These are phyloP conservation scores for Raddia guianensis DNA, from an alignment of 176 grass and related monocot species.

Conservation along the genomic window DNA sequence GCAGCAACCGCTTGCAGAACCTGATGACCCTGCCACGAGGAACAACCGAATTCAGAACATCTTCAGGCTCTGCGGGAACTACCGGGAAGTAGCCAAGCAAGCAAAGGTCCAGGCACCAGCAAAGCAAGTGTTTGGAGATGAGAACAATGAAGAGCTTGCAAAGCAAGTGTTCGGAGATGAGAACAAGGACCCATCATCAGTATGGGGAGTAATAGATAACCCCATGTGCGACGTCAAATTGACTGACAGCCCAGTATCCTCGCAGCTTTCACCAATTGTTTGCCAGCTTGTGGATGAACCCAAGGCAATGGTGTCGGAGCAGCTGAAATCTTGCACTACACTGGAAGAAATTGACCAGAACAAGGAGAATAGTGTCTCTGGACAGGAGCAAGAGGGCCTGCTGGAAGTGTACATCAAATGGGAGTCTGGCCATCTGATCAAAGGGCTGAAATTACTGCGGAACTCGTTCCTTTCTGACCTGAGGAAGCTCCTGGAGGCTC, in stretches of 20 bases:
- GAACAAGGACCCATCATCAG: conserved; percentile 44
- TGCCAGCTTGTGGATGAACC: conserved; percentile 44
- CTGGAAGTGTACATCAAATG: conserved; percentile 93
- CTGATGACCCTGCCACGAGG: conserved; percentile 51
- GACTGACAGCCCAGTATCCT: conserved; percentile 52
- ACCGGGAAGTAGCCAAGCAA: conserved; percentile 61
- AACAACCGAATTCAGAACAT: conserved; percentile 78
- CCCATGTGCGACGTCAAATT: conserved; percentile 53
- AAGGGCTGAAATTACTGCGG: conserved; percentile 56
- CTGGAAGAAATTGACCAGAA: conserved; percentile 28
- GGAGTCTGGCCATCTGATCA: conserved; percentile 76
- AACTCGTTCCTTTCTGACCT: conserved; percentile 65
- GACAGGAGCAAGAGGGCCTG: conserved; percentile 36
- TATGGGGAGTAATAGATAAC: conserved; percentile 33
- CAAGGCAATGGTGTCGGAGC: conserved; percentile 11
- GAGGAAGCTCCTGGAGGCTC: conserved; percentile 60
- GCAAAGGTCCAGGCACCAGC: conserved; percentile 32
- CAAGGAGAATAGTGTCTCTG: conserved; percentile 42
- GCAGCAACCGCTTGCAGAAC: conserved; percentile 31
- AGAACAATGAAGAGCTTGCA: conserved; percentile 18
- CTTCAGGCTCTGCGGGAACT: conserved; percentile 83
- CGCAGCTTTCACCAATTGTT: conserved; percentile 47
- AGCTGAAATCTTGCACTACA: conserved; percentile 34
- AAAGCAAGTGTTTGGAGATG: conserved; percentile 32
- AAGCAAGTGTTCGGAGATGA: conserved; percentile 51